Evolutionary conservation across 257 asterid species (phyloP).

Genomic region (Lycium barbarum): DNA sequence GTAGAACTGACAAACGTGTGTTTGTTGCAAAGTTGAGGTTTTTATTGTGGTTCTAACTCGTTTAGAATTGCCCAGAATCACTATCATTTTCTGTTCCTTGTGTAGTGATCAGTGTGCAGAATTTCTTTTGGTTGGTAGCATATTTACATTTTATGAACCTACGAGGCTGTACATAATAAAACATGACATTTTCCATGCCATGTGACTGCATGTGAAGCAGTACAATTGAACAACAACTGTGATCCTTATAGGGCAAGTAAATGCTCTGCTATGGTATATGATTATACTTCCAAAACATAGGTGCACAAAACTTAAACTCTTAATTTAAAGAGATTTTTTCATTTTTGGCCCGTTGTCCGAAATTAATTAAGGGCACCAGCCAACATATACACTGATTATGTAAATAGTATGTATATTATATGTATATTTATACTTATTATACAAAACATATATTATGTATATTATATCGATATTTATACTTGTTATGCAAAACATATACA

Average conservation of each 20-base stretch:
- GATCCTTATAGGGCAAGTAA: background rate
- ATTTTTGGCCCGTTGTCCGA: too few species aligned
- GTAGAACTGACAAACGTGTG: background rate
- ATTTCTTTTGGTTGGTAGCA: background rate
- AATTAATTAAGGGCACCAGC: too few species aligned
- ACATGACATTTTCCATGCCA: background rate
- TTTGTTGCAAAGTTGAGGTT: background rate
- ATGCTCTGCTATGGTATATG: background rate
- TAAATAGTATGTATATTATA: too few species aligned
- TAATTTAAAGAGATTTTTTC: too few species aligned
- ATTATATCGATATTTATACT: too few species aligned
- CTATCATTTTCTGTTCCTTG: background rate
- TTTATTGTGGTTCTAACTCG: background rate
- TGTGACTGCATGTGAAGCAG: constrained; percentile 27
- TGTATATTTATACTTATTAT: too few species aligned
- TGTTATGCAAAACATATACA: too few species aligned
- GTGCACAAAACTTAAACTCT: background rate
- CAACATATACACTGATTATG: too few species aligned
- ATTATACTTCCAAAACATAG: constrained; percentile 6
- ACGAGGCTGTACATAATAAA: background rate
- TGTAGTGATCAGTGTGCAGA: background rate
- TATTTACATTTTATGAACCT: background rate
- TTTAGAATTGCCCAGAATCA: background rate
- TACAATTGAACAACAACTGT: background rate
- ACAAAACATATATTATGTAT: too few species aligned